These are phyloP conservation scores for Russula ochroleuca DNA, from an alignment of 768 basidiomycete species.

Conservation along the genomic window DNA sequence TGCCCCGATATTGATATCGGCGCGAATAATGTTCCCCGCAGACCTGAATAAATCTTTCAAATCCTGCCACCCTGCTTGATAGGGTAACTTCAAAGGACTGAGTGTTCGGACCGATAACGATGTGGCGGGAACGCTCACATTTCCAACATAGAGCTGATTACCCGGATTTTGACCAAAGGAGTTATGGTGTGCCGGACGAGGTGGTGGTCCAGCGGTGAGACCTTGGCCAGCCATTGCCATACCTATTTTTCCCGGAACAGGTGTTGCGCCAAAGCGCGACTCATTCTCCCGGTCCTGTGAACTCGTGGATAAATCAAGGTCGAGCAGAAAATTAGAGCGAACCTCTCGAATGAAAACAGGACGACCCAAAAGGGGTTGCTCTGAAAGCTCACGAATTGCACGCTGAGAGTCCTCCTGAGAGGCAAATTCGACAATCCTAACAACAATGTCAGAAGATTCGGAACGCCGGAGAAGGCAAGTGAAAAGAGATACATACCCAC, in stretches of 20 bases:
- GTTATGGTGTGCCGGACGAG: conserved; percentile 78
- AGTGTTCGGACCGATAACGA: not conserved
- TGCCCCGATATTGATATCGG: conserved; percentile 90
- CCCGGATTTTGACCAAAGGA: conserved; percentile 70
- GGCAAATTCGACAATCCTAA: conserved; percentile 91
- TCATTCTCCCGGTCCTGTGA: conserved; percentile 91
- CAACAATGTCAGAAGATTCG: conserved; percentile 28
- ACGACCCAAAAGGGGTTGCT: conserved; percentile 82
- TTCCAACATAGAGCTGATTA: conserved; percentile 89
- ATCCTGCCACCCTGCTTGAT: conserved; percentile 99
- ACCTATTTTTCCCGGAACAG: conserved; percentile 93
- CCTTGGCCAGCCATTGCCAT: conserved; percentile 95
- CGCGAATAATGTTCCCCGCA: conserved; percentile 91
- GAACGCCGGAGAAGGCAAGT: not conserved
- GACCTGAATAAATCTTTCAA: conserved; percentile 95
- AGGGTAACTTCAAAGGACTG: conserved; percentile 61
- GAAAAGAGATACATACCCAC: conserved; percentile 68
- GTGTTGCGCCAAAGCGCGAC: conserved; percentile 91
- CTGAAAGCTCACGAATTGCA: conserved; percentile 86
- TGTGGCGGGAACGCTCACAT: conserved; percentile 48
- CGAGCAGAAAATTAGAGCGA: conserved; percentile 28
- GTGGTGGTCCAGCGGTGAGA: conserved; percentile 71
- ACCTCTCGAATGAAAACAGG: conserved; percentile 98
- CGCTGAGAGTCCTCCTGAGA: conserved; percentile 86
- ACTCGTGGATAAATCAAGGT: conserved; percentile 6